Evolutionary conservation across 129 eudicot genomes (phyloP).

Genomic region (Chrysanthemum makinoi): DNA sequence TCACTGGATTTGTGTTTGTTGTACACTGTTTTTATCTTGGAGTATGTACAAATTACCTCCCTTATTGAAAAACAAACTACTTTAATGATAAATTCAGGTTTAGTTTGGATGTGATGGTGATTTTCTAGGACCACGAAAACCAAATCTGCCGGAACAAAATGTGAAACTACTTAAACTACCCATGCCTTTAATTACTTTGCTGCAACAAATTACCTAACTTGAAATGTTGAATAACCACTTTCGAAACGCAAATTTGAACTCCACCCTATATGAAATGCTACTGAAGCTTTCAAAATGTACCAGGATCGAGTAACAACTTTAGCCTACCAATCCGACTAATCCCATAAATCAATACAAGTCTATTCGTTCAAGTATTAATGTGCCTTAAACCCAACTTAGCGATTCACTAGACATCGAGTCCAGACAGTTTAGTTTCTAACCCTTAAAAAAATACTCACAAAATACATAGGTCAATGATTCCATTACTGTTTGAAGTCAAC

Average conservation of each 20-base stretch:
- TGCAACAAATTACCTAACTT: background rate
- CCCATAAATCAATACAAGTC: background rate
- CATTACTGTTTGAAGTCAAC: conserved; percentile 2
- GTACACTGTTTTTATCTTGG: too few species aligned
- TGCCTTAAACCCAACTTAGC: background rate
- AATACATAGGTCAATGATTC: background rate
- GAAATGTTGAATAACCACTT: conserved; percentile 1
- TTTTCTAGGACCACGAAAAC: background rate
- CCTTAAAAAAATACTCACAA: background rate
- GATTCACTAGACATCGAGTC: background rate
- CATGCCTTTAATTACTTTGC: background rate
- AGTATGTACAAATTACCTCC: too few species aligned
- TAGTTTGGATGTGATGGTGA: background rate
- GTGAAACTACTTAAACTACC: background rate
- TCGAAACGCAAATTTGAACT: background rate
- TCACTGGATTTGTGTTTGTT: background rate
- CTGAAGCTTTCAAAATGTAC: background rate
- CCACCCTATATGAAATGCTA: background rate
- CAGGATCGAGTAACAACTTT: background rate
- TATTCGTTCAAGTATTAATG: background rate
- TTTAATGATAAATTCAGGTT: background rate
- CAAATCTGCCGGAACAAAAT: background rate
- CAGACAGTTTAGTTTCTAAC: background rate
- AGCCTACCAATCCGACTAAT: too few species aligned
- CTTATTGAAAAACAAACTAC: background rate